These are phyloP conservation scores for Papilionanthe hybrid DNA, from an alignment of 116 monocot species.

Conservation along the genomic window DNA sequence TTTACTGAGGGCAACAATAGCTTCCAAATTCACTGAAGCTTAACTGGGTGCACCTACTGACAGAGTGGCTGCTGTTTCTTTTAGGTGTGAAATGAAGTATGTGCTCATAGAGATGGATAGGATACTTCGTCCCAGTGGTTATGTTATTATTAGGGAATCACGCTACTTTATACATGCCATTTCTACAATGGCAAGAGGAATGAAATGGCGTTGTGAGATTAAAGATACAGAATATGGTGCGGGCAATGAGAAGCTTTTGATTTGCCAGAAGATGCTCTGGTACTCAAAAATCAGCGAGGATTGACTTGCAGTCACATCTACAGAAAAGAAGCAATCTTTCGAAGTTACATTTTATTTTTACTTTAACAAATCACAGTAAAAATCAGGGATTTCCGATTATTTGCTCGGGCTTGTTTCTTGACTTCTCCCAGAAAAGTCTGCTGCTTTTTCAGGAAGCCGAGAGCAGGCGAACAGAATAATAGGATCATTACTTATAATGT, in stretches of 20 bases:
- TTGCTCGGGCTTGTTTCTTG: neutral
- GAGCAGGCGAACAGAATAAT: neutral
- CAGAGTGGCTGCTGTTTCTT: neutral
- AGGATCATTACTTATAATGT: neutral
- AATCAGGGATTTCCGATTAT: neutral
- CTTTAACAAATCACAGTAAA: neutral
- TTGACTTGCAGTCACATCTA: neutral
- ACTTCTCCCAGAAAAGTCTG: neutral
- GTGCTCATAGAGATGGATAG: constrained; percentile 97
- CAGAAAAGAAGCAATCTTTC: neutral
- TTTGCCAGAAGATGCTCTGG: constrained; percentile 97
- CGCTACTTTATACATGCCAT: constrained; percentile 72
- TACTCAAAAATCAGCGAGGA: constrained; percentile 45
- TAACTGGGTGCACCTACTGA: neutral
- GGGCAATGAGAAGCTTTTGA: constrained; percentile 82
- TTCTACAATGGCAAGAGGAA: constrained; percentile 53
- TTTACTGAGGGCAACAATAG: too few relatives aligned
- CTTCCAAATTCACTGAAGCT: neutral
- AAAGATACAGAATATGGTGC: constrained; percentile 60
- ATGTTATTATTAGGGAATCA: constrained; percentile 75
- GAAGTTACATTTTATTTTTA: neutral
- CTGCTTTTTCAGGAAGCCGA: neutral
- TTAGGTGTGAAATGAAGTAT: constrained; percentile 91
- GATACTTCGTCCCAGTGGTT: constrained; percentile 78
- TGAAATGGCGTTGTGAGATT: constrained; percentile 79